Conservation (phyloP, 164 flowering plant genomes). For the Kingdonia uniflora region DNA sequence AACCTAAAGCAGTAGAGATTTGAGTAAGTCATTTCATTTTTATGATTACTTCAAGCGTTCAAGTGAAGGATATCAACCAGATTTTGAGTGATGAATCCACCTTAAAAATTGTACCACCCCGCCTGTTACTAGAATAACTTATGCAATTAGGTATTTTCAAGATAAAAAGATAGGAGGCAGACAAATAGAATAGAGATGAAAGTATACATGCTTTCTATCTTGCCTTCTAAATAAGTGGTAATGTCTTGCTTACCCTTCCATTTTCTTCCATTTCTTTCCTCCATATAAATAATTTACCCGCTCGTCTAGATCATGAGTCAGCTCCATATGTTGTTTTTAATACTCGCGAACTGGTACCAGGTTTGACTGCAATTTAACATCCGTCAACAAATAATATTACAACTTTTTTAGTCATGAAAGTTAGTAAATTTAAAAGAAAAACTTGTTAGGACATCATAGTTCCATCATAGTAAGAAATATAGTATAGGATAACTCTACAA, state of each 20-base stretch:
- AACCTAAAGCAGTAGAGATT: slow-evolving; percentile 39
- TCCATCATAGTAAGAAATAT: no score
- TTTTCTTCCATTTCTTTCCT: slow-evolving; percentile 93
- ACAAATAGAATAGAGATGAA: background rate
- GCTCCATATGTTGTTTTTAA: slow-evolving; percentile 91
- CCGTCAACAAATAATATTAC: slow-evolving; percentile 7
- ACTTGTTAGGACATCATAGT: no score
- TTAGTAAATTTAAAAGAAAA: no score
- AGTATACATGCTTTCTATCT: background rate
- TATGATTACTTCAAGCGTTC: slow-evolving; percentile 5
- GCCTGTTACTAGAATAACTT: slow-evolving; percentile 36
- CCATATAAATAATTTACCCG: slow-evolving; percentile 81
- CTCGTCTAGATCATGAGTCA: slow-evolving; percentile 86
- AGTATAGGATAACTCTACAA: no score
- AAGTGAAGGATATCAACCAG: slow-evolving; percentile 16
- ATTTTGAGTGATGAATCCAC: slow-evolving; percentile 26
- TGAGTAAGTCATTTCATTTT: slow-evolving; percentile 6
- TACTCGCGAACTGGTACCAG: slow-evolving; percentile 95
- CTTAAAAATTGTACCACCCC: slow-evolving; percentile 87
- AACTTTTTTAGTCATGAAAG: no score
- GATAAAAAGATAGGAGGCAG: slow-evolving; percentile 2
- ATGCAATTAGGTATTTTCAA: slow-evolving; percentile 12
- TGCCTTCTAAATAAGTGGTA: no score
- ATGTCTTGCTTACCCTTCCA: slow-evolving; percentile 70
- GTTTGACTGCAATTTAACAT: slow-evolving; percentile 66